Conservation (phyloP, 75 land plant genomes). For the Cunninghamia lanceolata region DNA sequence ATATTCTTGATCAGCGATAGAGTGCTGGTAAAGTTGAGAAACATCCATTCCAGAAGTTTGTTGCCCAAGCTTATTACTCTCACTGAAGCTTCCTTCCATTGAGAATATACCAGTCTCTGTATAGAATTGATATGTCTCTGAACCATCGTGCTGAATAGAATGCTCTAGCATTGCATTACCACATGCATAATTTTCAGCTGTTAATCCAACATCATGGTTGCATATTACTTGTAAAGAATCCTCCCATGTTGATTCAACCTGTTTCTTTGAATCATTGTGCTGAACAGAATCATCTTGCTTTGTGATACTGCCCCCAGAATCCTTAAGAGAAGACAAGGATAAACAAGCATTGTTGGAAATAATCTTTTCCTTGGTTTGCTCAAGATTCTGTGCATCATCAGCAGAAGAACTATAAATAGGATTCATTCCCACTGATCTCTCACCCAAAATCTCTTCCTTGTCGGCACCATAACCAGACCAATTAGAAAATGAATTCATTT, state of each 20-base stretch:
- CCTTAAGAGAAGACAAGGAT: background rate
- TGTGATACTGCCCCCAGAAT: background rate
- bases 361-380: conserved; percentile 5
- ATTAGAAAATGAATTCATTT: conserved; percentile 9
- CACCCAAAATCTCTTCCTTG: conserved; percentile 1
- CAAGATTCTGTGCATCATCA: background rate
- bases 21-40: background rate
- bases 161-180: background rate
- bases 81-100: background rate
- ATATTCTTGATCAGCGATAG: background rate
- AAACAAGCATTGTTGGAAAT: background rate
- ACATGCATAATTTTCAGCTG: background rate
- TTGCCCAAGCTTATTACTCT: background rate
- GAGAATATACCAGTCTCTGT: background rate
- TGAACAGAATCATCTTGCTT: background rate
- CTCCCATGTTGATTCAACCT: background rate
- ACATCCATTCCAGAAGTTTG: conserved; percentile 2
- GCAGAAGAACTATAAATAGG: background rate
- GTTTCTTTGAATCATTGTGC: background rate
- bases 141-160: background rate
- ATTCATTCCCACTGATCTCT: conserved; percentile 1
- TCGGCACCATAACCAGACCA: conserved; percentile 5
- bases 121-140: background rate
- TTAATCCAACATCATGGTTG: background rate
- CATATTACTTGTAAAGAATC: background rate